These are phyloP conservation scores for Dictyostelium capitatum DNA, from an alignment of 78 protist genomes.

Conservation along the genomic window DNA sequence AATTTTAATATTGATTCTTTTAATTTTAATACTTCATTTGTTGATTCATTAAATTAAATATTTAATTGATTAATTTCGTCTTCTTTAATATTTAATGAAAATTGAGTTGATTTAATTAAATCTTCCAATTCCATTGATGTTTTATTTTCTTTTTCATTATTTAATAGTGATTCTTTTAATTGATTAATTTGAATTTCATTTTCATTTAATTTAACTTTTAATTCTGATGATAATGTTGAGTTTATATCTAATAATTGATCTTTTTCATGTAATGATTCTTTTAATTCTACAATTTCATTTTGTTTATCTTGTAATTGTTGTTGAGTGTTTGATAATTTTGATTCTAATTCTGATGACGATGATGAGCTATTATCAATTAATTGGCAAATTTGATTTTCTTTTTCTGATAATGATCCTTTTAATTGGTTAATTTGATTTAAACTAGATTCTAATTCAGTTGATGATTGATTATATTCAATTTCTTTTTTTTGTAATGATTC, in stretches of 20 bases:
- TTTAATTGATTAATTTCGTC: not conserved
- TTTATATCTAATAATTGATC: not conserved
- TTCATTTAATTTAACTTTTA: not conserved
- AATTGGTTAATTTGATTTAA: not conserved
- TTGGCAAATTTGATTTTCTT: not conserved
- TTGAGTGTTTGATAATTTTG: not conserved
- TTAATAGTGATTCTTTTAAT: not conserved
- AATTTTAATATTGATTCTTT: too few relatives aligned
- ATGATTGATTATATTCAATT: not conserved
- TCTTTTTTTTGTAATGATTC: not conserved
- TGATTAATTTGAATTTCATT: not conserved
- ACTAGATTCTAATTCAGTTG: not conserved
- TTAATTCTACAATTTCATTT: not conserved
- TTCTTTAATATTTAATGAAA: not conserved
- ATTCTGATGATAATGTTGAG: not conserved
- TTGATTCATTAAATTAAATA: not conserved
- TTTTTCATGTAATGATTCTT: not conserved
- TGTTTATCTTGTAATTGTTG: not conserved
- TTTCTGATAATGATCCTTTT: not conserved
- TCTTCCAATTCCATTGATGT: too few relatives aligned
- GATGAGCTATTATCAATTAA: not conserved
- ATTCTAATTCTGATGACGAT: not conserved
- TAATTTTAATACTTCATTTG: not conserved
- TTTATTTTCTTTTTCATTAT: not conserved
- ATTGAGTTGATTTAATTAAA: not conserved